Conservation (phyloP, 306 rosid species). For the Pueraria montana region DNA sequence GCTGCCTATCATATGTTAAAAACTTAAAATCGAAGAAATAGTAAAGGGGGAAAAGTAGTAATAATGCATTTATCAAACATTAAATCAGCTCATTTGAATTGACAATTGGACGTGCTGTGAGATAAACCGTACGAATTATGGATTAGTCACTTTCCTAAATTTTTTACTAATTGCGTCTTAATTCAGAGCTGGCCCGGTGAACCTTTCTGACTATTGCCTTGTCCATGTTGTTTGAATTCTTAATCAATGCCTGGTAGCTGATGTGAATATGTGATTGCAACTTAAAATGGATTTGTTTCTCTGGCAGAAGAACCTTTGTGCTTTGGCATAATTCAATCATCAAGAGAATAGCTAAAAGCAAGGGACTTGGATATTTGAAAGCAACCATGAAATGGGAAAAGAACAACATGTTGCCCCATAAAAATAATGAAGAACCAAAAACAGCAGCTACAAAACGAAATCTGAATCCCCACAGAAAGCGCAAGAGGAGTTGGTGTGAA, state of each 20-base stretch:
- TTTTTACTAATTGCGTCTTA: not conserved
- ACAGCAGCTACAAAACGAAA: not conserved
- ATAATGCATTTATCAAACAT: not conserved
- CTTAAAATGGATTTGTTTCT: not conserved
- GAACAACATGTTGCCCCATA: not conserved
- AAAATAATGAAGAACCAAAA: not conserved
- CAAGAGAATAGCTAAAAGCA: not conserved
- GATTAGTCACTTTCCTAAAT: not conserved
- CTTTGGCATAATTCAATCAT: not conserved
- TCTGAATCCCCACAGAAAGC: not conserved
- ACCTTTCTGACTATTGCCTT: not conserved
- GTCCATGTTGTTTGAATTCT: not conserved
- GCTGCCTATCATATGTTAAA: not conserved
- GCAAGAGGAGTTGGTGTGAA: not conserved
- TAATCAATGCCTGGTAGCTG: not conserved
- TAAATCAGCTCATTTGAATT: not conserved
- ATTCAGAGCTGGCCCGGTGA: not conserved
- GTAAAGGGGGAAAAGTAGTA: not conserved
- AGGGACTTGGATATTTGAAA: conserved; percentile 5
- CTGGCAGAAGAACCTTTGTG: not conserved
- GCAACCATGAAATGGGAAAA: not conserved
- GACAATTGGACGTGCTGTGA: not conserved
- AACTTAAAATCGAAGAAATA: not conserved
- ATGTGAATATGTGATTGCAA: not conserved
- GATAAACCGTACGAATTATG: not conserved